phyloP scores from a whole-genome alignment of 345 rosid species.

The Kernera saxatilis region DNA sequence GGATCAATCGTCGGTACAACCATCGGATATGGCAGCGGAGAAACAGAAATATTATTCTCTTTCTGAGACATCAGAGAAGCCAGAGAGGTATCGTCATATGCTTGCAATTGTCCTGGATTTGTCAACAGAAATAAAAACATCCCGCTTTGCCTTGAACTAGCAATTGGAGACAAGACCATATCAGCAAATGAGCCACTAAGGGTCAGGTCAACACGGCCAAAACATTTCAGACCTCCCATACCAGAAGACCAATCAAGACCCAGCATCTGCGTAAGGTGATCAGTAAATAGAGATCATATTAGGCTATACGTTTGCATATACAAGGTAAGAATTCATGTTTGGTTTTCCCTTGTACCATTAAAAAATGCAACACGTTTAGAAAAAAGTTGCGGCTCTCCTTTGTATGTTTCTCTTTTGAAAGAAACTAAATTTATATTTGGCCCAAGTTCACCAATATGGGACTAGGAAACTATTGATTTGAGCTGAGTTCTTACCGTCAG shows the following conservation, averaged over 20 bases:
- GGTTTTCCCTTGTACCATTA: slow-evolving; percentile 12
- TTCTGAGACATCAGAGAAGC: slow-evolving; percentile 45
- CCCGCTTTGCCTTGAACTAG: slow-evolving; percentile 35
- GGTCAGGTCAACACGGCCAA: slow-evolving; percentile 58
- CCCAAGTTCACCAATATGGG: slow-evolving; percentile 8
- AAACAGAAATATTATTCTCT: slow-evolving; percentile 38
- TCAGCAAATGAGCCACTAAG: slow-evolving; percentile 78
- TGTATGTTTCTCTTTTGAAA: background rate
- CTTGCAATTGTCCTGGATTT: slow-evolving; percentile 69
- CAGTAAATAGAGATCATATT: slow-evolving; percentile 19
- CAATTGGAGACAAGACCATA: slow-evolving; percentile 61
- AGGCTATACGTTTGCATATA: slow-evolving; percentile 8
- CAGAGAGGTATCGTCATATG: slow-evolving; percentile 54
- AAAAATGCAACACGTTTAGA: slow-evolving; percentile 12
- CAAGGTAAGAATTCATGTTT: slow-evolving; percentile 8
- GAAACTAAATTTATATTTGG: background rate
- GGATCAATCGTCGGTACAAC: slow-evolving; percentile 62
- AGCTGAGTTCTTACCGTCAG: slow-evolving; percentile 48
- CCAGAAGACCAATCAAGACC: slow-evolving; percentile 70
- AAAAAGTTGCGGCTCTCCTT: background rate
- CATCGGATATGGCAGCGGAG: slow-evolving; percentile 48
- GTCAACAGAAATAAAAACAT: slow-evolving; percentile 50
- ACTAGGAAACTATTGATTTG: background rate
- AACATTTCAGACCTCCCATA: slow-evolving; percentile 55
- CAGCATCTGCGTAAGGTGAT: slow-evolving; percentile 47